phyloP scores from a whole-genome alignment of 352 stramenopile genomes.

The Globisporangium spiculum region DNA sequence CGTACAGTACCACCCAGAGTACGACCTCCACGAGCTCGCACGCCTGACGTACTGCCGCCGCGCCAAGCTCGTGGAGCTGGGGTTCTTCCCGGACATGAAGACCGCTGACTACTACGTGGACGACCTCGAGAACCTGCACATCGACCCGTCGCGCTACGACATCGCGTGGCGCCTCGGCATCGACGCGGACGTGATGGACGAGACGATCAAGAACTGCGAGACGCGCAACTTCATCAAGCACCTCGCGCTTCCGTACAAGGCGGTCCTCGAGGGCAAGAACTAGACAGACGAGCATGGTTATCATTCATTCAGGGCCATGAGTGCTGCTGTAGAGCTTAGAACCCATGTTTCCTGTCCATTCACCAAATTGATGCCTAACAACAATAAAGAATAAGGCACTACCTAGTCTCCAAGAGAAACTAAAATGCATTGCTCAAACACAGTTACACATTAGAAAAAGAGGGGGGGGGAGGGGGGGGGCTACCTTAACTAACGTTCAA shows the following conservation, averaged over 20 bases:
- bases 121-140: constrained; percentile 71
- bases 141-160: constrained; percentile 67
- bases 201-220: constrained; percentile 73
- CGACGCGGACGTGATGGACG: constrained; percentile 79
- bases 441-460: background rate
- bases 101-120: constrained; percentile 69
- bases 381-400: constrained; percentile 1
- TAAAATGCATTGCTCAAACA: constrained; percentile 8
- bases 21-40: constrained; percentile 79
- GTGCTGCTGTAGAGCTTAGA: too few relatives aligned
- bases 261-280: constrained; percentile 29
- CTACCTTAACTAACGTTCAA: background rate
- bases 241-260: constrained; percentile 74
- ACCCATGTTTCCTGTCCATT: background rate
- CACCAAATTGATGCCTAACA: background rate
- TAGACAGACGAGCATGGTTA: background rate
- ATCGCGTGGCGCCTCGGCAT: constrained; percentile 77
- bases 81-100: constrained; percentile 73
- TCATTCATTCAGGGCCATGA: background rate
- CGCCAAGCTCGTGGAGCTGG: constrained; percentile 59
- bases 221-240: constrained; percentile 87
- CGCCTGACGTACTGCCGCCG: constrained; percentile 69
- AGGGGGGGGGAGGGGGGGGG: too few relatives aligned
- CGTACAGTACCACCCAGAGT: constrained; percentile 85
- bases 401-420: constrained; percentile 6